These are phyloP conservation scores for Solanum peruvianum DNA, from an alignment of 257 asterid species.

Conservation along the genomic window DNA sequence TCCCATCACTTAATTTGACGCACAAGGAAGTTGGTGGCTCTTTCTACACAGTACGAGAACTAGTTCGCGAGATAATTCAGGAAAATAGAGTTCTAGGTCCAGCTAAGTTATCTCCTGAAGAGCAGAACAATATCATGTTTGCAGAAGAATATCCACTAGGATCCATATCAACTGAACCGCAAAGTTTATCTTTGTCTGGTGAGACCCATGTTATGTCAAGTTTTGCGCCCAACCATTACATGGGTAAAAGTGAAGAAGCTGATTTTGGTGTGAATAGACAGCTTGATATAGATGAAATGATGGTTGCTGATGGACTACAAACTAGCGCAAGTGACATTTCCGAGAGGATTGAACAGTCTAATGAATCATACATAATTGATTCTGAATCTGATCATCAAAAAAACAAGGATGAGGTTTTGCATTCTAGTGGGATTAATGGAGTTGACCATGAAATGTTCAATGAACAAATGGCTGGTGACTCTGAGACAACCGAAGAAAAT, in stretches of 20 bases:
- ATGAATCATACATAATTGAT: constrained; percentile 6
- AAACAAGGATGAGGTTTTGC: constrained; percentile 10
- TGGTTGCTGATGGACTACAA: background rate
- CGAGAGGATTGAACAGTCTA: constrained; percentile 10
- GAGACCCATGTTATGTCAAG: constrained; percentile 6
- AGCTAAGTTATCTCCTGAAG: constrained; percentile 36
- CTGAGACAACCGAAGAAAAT: constrained; percentile 5
- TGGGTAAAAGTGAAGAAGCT: constrained; percentile 14
- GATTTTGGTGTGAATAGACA: constrained; percentile 7
- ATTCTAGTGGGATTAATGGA: background rate
- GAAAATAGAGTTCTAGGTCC: constrained; percentile 87
- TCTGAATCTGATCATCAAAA: constrained; percentile 4
- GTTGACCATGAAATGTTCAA: constrained; percentile 1
- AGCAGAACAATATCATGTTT: constrained; percentile 19
- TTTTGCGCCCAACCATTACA: constrained; percentile 5
- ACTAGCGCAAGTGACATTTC: background rate
- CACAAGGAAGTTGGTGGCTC: constrained; percentile 98
- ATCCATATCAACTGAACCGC: constrained; percentile 52
- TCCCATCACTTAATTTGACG: constrained; percentile 77
- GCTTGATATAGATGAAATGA: constrained; percentile 2
- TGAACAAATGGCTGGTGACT: constrained; percentile 16
- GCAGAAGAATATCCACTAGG: constrained; percentile 58
- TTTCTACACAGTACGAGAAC: constrained; percentile 77
- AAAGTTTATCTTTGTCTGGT: constrained; percentile 16
- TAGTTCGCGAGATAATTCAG: constrained; percentile 82